These are phyloP conservation scores for Trichophyton rubrum DNA, from an alignment of 2,329 filamentous ascomycete genomes.

Conservation along the genomic window DNA sequence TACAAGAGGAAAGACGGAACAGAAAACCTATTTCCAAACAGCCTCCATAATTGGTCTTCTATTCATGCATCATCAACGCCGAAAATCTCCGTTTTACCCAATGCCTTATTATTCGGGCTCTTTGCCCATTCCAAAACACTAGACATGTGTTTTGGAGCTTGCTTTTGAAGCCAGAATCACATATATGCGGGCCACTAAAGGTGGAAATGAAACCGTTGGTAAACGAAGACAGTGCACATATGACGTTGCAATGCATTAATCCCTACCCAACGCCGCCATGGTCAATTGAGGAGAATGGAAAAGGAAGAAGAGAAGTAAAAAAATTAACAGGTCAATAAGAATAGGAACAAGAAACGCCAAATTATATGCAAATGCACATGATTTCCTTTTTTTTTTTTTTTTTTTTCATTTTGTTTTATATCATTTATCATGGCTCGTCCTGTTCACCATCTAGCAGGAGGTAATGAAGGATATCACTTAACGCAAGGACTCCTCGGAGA, in stretches of 20 bases:
- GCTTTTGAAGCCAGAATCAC: neutral
- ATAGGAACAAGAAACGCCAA: conserved; percentile 2
- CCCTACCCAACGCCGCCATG: neutral
- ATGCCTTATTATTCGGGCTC: neutral
- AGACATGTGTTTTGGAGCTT: neutral
- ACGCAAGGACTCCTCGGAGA: conserved; percentile 76
- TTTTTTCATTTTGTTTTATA: neutral
- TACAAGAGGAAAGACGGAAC: neutral
- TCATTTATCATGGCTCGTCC: conserved; percentile 32
- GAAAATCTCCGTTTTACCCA: neutral
- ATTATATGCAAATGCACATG: conserved; percentile 1
- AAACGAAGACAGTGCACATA: neutral
- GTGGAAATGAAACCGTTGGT: neutral
- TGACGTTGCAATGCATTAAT: neutral
- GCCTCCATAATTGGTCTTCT: neutral
- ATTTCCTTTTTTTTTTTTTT: conserved; percentile 1
- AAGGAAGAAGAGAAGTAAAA: neutral
- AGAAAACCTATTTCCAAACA: neutral
- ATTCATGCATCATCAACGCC: conserved; percentile 3
- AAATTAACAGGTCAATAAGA: neutral
- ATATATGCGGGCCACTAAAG: neutral
- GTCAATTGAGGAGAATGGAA: neutral
- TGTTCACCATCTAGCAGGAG: conserved; percentile 71
- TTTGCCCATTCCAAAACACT: neutral
- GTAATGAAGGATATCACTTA: conserved; percentile 95